Evolutionary conservation across 2,329 filamentous ascomycete species (phyloP), one percentile per base, ranked within the genome.

Genomic region (Penicillium verrucosum): DNA sequence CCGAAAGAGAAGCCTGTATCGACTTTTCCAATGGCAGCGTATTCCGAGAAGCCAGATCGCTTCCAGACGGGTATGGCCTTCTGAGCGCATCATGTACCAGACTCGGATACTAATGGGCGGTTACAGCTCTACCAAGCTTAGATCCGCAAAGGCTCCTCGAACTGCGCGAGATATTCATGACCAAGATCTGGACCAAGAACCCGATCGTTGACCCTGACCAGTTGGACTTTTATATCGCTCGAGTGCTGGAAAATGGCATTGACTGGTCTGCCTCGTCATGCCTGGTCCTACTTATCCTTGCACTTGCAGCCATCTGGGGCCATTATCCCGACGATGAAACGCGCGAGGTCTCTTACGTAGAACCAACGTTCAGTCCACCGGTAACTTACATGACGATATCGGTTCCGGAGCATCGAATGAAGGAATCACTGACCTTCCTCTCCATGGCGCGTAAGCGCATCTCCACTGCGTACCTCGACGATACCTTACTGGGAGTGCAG

Each of bases 221-320:
- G 55, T 46, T 67, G n/a, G 65, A 67, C 40, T 43, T 52, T 38
- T 57, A 65, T 46, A 62, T 67, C 25, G 60, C 55, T 21, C 59
- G 44, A 34, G 61, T 66, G 21, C 29, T 67, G 18, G 65, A 65
- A 57, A 66, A 62, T 16, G 65, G 65, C 11, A 53, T 66, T 27
- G 64, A 67, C 51, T 66, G 65, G 64, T 66, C 59, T 9, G 53
- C 62, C 16, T 60, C 64, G 7, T 67, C 65, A 1, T 67, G 65
- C 32, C 50, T 67, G 30, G 58, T 66, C 11, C 49, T 67, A 9
- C 61, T 67, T 16, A 56, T 65, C 30, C 57, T 67, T 54, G 64
- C 65, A 6, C 60, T 67, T 38, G 65, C 65, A 10, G 64, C 65
- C 10, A 64, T 67, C 42, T 67, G 65, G 65, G 65, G 65, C 12